Evolutionary conservation across 2,329 filamentous ascomycete genomes (phyloP).

Genomic region (Drechmeria coniospora): DNA sequence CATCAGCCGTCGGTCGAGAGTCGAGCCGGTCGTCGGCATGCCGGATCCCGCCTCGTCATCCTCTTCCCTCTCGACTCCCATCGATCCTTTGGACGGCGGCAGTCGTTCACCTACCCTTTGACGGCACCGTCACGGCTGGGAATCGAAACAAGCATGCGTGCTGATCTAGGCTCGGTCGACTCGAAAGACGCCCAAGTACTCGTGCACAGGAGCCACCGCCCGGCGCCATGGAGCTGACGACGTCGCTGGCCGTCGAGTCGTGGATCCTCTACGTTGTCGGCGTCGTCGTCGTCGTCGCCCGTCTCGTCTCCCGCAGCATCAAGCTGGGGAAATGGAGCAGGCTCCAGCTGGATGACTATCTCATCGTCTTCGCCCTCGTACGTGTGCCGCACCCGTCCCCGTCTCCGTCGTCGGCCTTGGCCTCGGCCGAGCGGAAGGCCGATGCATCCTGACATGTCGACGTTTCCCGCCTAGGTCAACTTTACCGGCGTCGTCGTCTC

Average conservation of each 20-base stretch:
- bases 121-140: too few species aligned
- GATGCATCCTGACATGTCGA: background rate
- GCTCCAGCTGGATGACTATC: constrained; percentile 40
- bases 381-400: constrained; percentile 3
- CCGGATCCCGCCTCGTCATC: too few species aligned
- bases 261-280: constrained; percentile 15
- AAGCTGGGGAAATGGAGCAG: constrained; percentile 27
- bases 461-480: constrained; percentile 3
- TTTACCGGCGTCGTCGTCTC: constrained; percentile 24
- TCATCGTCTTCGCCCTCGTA: constrained; percentile 36
- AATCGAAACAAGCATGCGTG: too few species aligned
- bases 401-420: background rate
- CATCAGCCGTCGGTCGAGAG: too few species aligned
- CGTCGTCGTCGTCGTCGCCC: constrained; percentile 10
- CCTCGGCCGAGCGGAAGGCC: too few species aligned
- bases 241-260: constrained; percentile 13
- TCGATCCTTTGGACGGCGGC: too few species aligned
- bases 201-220: too few species aligned
- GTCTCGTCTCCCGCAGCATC: constrained; percentile 16
- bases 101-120: too few species aligned
- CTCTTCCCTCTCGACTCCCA: too few species aligned
- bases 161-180: too few species aligned
- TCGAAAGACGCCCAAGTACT: too few species aligned
- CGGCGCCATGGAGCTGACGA: constrained; percentile 11
- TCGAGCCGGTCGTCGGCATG: too few species aligned